Evolutionary conservation across 1,139 yeast species (phyloP), one percentile per base, ranked within the genome.

Genomic region (Nadsonia commutata): DNA sequence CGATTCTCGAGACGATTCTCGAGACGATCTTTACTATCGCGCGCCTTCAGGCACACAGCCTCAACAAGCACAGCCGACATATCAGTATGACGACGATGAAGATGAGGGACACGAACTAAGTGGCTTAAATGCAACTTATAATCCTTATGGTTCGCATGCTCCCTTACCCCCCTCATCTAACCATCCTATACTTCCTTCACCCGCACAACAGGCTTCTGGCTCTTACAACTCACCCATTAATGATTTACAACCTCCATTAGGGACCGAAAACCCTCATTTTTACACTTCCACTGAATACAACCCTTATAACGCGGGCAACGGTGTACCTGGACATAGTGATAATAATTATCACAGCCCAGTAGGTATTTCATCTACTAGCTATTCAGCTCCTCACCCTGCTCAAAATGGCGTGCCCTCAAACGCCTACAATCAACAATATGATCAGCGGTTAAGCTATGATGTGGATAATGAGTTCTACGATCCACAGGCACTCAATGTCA

Each of bases 381-480:
- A n/a, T n/a, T n/a, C n/a, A n/a, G n/a, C n/a, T n/a, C n/a, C n/a
- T n/a, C n/a, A n/a, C n/a, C n/a, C n/a, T n/a, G n/a, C n/a, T n/a
- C n/a, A n/a, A n/a, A n/a, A n/a, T n/a, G n/a, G n/a, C n/a, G n/a
- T n/a, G n/a, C n/a, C n/a, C n/a, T n/a, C n/a, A n/a, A 37, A 5
- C 17, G 11, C 22, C 19, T 18, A 37, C 39, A 37, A 37, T 18
- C 19, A 31, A 20, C 27, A 17, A 16, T 38, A 17, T 38, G 33
- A 18, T 20, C 16, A 22, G 22, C 8, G 17, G 16, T 8, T 16
- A 9, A 18, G 19, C 17, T 20, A 11, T 23, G 43, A 39, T 19
- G 45, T 18, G 13, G 46, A 44, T 36, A 38, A 36, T 21, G 38
- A 39, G 18, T 45, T 33, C 38, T 46, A 46, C 39, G 49, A 46